phyloP scores from a whole-genome alignment of 208 protist genomes.

The Dictyostelium gargantuum region DNA sequence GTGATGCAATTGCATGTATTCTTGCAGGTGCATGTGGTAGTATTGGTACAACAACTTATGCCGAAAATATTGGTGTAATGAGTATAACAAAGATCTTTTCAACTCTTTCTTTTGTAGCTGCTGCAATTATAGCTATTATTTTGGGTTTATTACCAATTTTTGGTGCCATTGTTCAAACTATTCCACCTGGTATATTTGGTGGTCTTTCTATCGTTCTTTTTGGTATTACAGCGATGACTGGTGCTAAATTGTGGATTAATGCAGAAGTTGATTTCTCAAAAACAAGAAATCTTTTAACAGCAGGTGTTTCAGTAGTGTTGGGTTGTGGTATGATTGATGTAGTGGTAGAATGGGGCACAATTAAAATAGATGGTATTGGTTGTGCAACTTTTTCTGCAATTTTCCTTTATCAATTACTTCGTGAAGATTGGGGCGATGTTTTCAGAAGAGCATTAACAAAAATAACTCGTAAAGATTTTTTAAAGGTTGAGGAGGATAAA shows the following conservation, averaged over 20 bases:
- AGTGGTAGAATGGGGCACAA: neutral
- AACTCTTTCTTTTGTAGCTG: neutral
- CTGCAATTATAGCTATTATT: neutral
- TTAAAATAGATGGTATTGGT: conserved; percentile 60
- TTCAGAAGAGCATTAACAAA: neutral
- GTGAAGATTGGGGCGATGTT: conserved; percentile 13
- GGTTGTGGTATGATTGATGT: conserved; percentile 14
- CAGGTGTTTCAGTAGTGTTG: conserved; percentile 13
- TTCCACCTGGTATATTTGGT: conserved; percentile 39
- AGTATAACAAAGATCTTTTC: conserved; percentile 52
- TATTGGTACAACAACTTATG: conserved; percentile 46
- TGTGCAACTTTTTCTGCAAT: neutral
- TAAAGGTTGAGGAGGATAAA: neutral
- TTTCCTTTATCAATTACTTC: conserved; percentile 35
- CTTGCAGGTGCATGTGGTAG: neutral
- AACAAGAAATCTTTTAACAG: conserved; percentile 27
- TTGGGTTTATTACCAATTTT: conserved; percentile 21
- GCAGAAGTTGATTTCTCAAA: conserved; percentile 10
- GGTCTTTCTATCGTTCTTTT: conserved; percentile 42
- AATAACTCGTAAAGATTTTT: neutral
- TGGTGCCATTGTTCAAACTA: conserved; percentile 11
- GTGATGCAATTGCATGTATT: conserved; percentile 27
- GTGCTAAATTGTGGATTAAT: conserved; percentile 29
- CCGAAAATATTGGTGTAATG: conserved; percentile 64
- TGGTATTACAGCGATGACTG: conserved; percentile 32